These are phyloP conservation scores for Beauveria brongniartii DNA, from an alignment of 2,329 filamentous ascomycete species.

Conservation along the genomic window DNA sequence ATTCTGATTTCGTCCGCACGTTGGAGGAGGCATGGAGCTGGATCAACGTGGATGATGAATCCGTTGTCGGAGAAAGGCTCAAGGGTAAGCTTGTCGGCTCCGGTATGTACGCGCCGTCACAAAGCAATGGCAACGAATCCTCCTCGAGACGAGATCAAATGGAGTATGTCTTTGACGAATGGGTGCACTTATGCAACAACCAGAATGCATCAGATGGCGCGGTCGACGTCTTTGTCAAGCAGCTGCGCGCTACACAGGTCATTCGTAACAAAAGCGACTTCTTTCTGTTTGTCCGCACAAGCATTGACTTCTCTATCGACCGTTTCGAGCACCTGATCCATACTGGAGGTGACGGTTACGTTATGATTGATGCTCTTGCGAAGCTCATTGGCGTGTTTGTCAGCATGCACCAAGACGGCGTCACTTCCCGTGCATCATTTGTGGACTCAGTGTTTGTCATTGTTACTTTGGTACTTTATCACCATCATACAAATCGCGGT, in stretches of 20 bases:
- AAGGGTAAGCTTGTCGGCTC: slow-evolving; percentile 51
- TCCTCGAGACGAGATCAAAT: slow-evolving; percentile 68
- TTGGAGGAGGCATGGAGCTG: slow-evolving; percentile 74
- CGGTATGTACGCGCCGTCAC: slow-evolving; percentile 29
- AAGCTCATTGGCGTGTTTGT: slow-evolving; percentile 72
- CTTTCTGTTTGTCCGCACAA: slow-evolving; percentile 68
- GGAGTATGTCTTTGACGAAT: slow-evolving; percentile 94
- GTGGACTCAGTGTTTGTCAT: slow-evolving; percentile 72
- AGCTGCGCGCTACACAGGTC: slow-evolving; percentile 67
- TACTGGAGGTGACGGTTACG: slow-evolving; percentile 49
- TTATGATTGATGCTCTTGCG: slow-evolving; percentile 69
- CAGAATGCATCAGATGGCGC: slow-evolving; percentile 67
- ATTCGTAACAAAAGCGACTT: slow-evolving; percentile 70
- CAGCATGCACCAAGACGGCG: slow-evolving; percentile 58
- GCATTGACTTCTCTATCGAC: slow-evolving; percentile 70
- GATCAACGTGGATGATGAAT: slow-evolving; percentile 64
- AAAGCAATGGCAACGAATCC: slow-evolving; percentile 40
- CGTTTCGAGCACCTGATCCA: slow-evolving; percentile 67
- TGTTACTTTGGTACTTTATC: slow-evolving; percentile 72
- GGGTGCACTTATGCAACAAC: slow-evolving; percentile 75
- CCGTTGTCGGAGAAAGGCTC: slow-evolving; percentile 59
- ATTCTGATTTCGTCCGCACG: slow-evolving; percentile 78
- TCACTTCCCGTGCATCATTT: slow-evolving; percentile 59
- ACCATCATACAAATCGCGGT: slow-evolving; percentile 72
- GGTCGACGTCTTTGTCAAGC: slow-evolving; percentile 69